Evolutionary conservation across 768 basidiomycete species (phyloP), one percentile per base, ranked within the genome.

Genomic region (Pleurotus cornucopiae): DNA sequence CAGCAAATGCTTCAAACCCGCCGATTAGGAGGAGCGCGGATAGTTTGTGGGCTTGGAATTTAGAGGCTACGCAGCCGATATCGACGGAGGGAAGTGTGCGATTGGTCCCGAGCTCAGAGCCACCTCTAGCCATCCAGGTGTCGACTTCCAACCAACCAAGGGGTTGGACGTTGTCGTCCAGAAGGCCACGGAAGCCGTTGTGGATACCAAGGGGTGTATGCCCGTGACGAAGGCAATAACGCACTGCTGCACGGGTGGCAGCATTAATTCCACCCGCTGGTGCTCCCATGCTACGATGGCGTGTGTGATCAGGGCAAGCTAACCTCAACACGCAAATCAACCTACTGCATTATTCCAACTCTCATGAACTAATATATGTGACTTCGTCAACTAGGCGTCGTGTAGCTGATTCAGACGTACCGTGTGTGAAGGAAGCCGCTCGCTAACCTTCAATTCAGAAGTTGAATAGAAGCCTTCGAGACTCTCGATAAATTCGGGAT

Each of bases 181-280:
- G 82, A 4, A 99, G 80, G 37, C 97, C 97, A 47, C 86, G 86
- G 80, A 98, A 98, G 13, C 97, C 96, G 66, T 98, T 99, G 75
- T 96, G 86, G 57, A 99, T 83, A 0, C 87, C 93, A 40, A 98
- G 77, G n/a, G 95, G 88, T 21, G 80, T 89, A 68, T 99, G 97
- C 5, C 97, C 96, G 67, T 94, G 91, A 54, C 85, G 83, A 60
- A 94, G 74, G 69, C 94, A 98, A 74, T 94, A 98, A 9, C 97
- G 88, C 18, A 91, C 94, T 5, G 92, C 94, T 23, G 94, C 88
- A 41, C 96, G 89, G 1, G 94, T 97, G 0, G 96, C 97, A 1
- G 97, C 95, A 67, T 98, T 98, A 93, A 98, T 98, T 6, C 97
- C 97, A 46, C 96, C 96, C 2, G 97, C 97, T 4, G 97, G 96